A percentile compares a stretch with the other conserved stretches of the same genome.
These are phyloP conservation scores for Ophiostoma piceae DNA, from an alignment of 2,329 filamentous ascomycete genomes.

Conservation along the genomic window DNA sequence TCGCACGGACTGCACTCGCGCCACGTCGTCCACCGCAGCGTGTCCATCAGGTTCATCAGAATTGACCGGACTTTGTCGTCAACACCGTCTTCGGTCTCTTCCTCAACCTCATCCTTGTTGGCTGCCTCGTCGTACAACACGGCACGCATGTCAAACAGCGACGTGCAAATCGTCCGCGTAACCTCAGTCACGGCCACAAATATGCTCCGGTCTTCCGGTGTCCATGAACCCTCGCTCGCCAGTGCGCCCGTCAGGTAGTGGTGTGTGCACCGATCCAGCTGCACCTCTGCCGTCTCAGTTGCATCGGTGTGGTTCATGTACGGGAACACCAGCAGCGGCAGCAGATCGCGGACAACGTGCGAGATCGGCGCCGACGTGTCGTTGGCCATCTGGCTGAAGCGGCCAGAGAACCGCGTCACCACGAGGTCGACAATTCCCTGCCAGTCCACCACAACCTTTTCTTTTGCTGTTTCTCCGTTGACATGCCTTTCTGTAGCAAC, in stretches of 20 bases:
- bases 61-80: constrained; percentile 16
- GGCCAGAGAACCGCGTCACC: constrained; percentile 54
- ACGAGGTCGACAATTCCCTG: constrained; percentile 63
- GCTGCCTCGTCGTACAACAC: constrained; percentile 25
- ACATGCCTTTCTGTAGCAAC: constrained; percentile 24
- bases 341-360: constrained; percentile 38
- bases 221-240: constrained; percentile 31
- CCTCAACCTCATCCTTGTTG: background rate
- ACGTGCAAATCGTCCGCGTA: constrained; percentile 37
- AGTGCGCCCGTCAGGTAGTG: constrained; percentile 40
- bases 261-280: constrained; percentile 40
- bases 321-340: constrained; percentile 30
- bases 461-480: constrained; percentile 26
- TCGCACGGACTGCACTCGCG: constrained; percentile 35
- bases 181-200: constrained; percentile 40
- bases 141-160: constrained; percentile 32
- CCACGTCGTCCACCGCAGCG: constrained; percentile 36
- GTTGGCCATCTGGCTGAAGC: constrained; percentile 43
- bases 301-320: constrained; percentile 42
- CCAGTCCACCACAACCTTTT: constrained; percentile 51
- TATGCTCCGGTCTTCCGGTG: constrained; percentile 43
- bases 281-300: constrained; percentile 17
- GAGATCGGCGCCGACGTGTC: constrained; percentile 31
- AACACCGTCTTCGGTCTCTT: constrained; percentile 5
- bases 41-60: constrained; percentile 29